Evolutionary conservation across 805 yeast genomes (phyloP), one percentile per base, ranked within the genome.

Genomic region (Yarrowia deformans): DNA sequence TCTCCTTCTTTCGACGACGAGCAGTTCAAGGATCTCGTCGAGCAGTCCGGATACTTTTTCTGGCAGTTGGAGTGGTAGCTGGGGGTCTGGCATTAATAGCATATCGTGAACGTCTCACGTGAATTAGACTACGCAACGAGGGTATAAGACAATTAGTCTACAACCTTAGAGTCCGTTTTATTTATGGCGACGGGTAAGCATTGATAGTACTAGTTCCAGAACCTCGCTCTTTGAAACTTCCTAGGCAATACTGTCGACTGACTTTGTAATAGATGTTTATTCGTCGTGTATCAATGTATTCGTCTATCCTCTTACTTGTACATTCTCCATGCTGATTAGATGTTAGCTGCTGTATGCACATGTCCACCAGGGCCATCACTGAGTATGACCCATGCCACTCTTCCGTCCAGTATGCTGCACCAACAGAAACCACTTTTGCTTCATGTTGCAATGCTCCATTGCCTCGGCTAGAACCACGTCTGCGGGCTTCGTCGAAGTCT

Each of bases 401-500:
- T 60, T 34, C 10, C 66, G 16, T 1, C 73, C 73, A 12, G 71
- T 69, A 49, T 72, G 73, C 71, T 72, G 73, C n/a, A 72, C 71
- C 49, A 72, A 35, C 32, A 72, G 52, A 19, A 72, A 70, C 52
- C 73, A 46, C 55, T 55, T 68, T n/a, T 60, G 66, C 14, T 39
- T 42, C 66, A 60, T 60, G 9, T 45, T 34, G 42, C 66, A 60
- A 12, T 60, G 50, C 12, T 16, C 42, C 66, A 60, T 60, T n/a
- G 43, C 66, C 46, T 60, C 52, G 8, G 66, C 66, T 34, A 60
- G 32, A 12, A 52, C 50, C 7, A 60, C 18, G 23, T 60, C 66
- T 1, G 66, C 66, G 9, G 66, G 66, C 1, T 3, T 8, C 2
- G 8, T 18, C 2, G 52, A 32, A 16, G 50, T 8, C 10, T 60